Percentiles rank a stretch among this genome's conserved stretches.
Evolutionary conservation across 805 yeast species (phyloP).

Genomic region (Vanderwaltozyma tropicalis): DNA sequence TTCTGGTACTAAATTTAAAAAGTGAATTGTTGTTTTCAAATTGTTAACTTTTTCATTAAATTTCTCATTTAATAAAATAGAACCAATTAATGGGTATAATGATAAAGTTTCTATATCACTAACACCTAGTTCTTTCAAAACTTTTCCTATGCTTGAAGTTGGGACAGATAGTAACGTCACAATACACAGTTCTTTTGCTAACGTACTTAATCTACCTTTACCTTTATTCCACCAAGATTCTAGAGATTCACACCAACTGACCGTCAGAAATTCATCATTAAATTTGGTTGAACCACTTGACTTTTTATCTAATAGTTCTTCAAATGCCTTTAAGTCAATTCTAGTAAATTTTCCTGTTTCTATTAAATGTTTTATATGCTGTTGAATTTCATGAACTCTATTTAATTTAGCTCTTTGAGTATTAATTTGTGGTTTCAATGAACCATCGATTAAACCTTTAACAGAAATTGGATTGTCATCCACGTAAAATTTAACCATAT

Average conservation of each 20-base stretch:
- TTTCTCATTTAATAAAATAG: conserved; percentile 40
- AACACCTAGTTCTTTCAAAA: conserved; percentile 36
- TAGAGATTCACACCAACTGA: conserved; percentile 47
- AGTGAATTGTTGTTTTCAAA: conserved; percentile 40
- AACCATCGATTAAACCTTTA: conserved; percentile 46
- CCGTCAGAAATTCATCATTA: conserved; percentile 44
- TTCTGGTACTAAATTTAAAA: conserved; percentile 25
- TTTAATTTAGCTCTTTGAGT: conserved; percentile 26
- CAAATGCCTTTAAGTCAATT: conserved; percentile 37
- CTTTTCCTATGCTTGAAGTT: conserved; percentile 31
- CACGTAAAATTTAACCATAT: conserved; percentile 47
- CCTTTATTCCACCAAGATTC: conserved; percentile 53
- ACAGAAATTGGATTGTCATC: conserved; percentile 35
- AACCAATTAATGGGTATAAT: conserved; percentile 44
- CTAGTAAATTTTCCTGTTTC: conserved; percentile 37
- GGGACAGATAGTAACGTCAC: conserved; percentile 43
- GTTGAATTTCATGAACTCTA: conserved; percentile 38
- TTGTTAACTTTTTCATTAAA: conserved; percentile 42
- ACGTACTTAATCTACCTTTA: conserved; percentile 37
- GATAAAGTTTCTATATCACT: conserved; percentile 33
- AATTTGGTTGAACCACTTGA: conserved; percentile 25
- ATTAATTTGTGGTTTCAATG: conserved; percentile 24
- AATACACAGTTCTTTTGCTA: conserved; percentile 39
- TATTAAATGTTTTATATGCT: conserved; percentile 38
- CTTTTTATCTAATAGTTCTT: conserved; percentile 31